phyloP scores from a whole-genome alignment of 768 basidiomycete genomes.

The Xerocomellus amylosporus region DNA sequence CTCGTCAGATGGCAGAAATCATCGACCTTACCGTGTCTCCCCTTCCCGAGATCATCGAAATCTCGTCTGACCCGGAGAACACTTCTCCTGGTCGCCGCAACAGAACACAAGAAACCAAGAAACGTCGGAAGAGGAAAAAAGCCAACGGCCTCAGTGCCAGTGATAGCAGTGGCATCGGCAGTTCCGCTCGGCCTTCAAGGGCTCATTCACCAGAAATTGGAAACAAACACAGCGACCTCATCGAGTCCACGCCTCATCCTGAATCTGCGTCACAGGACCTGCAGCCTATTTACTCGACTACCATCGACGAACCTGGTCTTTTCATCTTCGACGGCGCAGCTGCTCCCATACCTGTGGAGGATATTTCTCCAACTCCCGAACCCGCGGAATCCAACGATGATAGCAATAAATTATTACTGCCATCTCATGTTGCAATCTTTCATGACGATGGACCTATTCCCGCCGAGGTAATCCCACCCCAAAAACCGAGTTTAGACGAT shows the following conservation, averaged over 20 bases:
- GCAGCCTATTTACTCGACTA: constrained; percentile 14
- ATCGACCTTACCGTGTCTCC: constrained; percentile 35
- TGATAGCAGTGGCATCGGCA: constrained; percentile 7
- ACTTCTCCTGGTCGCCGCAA: constrained; percentile 1
- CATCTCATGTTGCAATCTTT: constrained; percentile 66
- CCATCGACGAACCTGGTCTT: constrained; percentile 20
- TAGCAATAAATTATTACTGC: constrained; percentile 47
- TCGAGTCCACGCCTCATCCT: constrained; percentile 27
- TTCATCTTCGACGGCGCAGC: constrained; percentile 55
- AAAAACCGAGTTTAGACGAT: constrained; percentile 44
- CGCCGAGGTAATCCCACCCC: constrained; percentile 45
- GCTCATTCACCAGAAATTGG: constrained; percentile 16
- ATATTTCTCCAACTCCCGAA: constrained; percentile 6
- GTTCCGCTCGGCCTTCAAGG: constrained; percentile 21
- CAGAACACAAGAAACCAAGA: constrained; percentile 18
- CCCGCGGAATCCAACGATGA: constrained; percentile 19
- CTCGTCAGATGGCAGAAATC: constrained; percentile 27
- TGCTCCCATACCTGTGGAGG: constrained; percentile 31
- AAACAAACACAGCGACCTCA: background rate
- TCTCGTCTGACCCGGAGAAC: constrained; percentile 26
- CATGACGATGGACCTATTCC: constrained; percentile 33
- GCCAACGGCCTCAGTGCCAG: constrained; percentile 17
- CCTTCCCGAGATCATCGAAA: constrained; percentile 29
- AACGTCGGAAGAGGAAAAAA: constrained; percentile 28
- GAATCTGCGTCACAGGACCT: constrained; percentile 41